Percentiles rank a stretch among this genome's conserved stretches.
phyloP scores from a whole-genome alignment of 192 early-diverging fungal genomes.

The Geranomyces michiganensis region DNA sequence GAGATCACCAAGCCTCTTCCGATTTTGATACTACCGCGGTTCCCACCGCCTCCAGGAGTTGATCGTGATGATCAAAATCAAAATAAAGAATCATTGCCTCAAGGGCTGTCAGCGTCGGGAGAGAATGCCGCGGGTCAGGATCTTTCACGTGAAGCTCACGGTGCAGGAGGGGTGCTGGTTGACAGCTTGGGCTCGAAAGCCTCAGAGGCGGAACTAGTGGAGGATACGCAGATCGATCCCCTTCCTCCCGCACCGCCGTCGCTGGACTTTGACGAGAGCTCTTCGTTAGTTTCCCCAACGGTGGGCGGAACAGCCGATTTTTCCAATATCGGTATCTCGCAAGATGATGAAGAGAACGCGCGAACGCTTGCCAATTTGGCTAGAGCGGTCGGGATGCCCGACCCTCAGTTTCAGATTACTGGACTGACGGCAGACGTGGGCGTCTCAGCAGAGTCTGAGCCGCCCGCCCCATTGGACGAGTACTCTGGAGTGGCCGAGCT shows the following conservation, averaged over 20 bases:
- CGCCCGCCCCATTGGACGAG: not conserved
- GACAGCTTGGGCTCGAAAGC: not conserved
- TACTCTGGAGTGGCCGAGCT: not conserved
- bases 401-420: too few species aligned
- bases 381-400: too few species aligned
- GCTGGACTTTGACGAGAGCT: too few species aligned
- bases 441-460: too few species aligned
- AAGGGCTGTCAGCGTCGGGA: not conserved
- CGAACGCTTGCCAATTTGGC: too few species aligned
- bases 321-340: too few species aligned
- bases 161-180: not conserved
- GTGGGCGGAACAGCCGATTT: too few species aligned
- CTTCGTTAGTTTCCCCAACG: too few species aligned
- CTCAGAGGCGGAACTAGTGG: not conserved
- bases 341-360: too few species aligned
- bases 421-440: too few species aligned
- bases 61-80: not conserved
- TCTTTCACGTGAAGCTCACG: not conserved
- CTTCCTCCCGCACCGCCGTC: too few species aligned
- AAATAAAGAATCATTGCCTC: not conserved
- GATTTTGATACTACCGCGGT: conserved; percentile 37
- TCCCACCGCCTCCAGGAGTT: not conserved
- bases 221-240: too few species aligned
- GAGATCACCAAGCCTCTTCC: conserved; percentile 54
- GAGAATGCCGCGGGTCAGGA: not conserved